phyloP scores from a whole-genome alignment of 2,329 filamentous ascomycete genomes.

The Stachybotrys elegans region DNA sequence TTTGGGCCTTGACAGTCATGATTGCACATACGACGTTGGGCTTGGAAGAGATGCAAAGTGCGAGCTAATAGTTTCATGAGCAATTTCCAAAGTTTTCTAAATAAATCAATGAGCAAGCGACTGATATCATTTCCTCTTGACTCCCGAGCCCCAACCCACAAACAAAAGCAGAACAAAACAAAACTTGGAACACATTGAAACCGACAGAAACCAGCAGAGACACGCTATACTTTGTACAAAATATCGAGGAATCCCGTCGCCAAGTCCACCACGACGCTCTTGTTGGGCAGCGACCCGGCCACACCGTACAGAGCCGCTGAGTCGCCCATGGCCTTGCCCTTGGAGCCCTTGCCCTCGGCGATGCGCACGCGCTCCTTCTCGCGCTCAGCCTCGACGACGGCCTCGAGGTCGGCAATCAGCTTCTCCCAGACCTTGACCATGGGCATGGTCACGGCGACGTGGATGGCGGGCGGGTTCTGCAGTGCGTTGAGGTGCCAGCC shows the following conservation, averaged over 20 bases:
- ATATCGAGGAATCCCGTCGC: conserved; percentile 90
- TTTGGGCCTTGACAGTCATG: too few species aligned
- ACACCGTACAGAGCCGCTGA: conserved; percentile 90
- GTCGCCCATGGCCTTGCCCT: conserved; percentile 68
- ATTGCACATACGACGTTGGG: too few species aligned
- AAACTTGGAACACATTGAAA: too few species aligned
- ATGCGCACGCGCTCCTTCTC: conserved; percentile 73
- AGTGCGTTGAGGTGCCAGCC: conserved; percentile 97
- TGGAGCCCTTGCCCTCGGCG: conserved; percentile 61
- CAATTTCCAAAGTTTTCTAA: too few species aligned
- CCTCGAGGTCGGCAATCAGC: conserved; percentile 68
- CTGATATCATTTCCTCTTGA: too few species aligned
- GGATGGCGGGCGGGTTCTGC: conserved; percentile 86
- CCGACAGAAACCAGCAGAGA: too few species aligned
- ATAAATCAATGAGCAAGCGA: too few species aligned
- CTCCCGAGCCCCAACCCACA: too few species aligned
- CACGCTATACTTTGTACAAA: conserved; percentile 82
- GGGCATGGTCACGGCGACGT: conserved; percentile 88
- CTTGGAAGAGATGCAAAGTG: too few species aligned
- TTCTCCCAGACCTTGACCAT: conserved; percentile 76
- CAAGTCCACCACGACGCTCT: conserved; percentile 87
- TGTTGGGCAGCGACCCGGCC: conserved; percentile 90
- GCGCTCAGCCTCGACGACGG: conserved; percentile 64
- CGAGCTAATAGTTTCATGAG: too few species aligned
- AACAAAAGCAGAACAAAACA: too few species aligned